Conservation (phyloP, 345 rosid species). For the Crucihimalaya himalaica region DNA sequence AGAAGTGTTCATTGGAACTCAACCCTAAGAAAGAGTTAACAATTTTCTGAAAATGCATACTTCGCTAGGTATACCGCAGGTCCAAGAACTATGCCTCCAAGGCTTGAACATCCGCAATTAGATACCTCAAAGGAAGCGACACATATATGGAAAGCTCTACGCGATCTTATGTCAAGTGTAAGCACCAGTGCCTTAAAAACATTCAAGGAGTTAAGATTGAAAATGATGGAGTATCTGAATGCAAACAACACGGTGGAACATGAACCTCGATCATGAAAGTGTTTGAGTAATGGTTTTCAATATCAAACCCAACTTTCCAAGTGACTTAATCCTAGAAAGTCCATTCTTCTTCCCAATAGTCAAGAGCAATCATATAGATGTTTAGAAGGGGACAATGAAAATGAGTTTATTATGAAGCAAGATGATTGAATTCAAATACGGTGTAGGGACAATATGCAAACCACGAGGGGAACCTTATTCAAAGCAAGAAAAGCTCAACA, state of each 20-base stretch:
- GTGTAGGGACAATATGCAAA: slow-evolving; percentile 16
- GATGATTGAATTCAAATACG: neutral
- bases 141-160: neutral
- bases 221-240: neutral
- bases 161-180: neutral
- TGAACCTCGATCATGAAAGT: neutral
- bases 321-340: neutral
- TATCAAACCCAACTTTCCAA: neutral
- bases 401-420: neutral
- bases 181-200: neutral
- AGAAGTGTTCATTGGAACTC: neutral
- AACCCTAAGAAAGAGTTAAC: neutral
- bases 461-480: slow-evolving; percentile 6
- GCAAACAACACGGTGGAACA: neutral
- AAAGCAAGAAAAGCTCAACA: neutral
- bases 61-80: neutral
- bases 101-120: neutral
- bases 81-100: neutral
- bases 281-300: neutral
- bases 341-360: neutral
- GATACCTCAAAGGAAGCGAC: too few species aligned
- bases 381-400: neutral
- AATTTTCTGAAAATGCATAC: neutral
- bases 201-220: neutral
- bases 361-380: slow-evolving; percentile 1